phyloP scores from a whole-genome alignment of 345 rosid genomes.

The Trapa incisa region DNA sequence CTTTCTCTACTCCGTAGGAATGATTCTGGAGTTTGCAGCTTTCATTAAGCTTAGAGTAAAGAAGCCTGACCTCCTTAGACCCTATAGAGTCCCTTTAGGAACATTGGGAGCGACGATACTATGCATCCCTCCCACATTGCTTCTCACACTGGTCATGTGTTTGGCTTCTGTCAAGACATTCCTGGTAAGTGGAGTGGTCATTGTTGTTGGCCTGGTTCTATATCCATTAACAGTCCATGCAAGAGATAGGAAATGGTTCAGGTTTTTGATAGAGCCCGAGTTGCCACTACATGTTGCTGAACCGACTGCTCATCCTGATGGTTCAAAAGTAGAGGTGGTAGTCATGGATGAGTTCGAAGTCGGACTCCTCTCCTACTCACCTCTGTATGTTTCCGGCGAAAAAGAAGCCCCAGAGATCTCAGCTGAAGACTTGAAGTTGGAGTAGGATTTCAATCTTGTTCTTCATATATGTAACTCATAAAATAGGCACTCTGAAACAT shows the following conservation, averaged over 20 bases:
- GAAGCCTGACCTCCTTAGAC: constrained; percentile 66
- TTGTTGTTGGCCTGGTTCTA: constrained; percentile 42
- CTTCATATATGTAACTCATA: no score
- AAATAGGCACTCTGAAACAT: background rate
- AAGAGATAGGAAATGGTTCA: constrained; percentile 41
- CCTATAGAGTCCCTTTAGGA: constrained; percentile 56
- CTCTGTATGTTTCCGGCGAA: constrained; percentile 5
- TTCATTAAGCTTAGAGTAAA: constrained; percentile 59
- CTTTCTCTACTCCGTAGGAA: constrained; percentile 71
- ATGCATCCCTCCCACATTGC: constrained; percentile 57
- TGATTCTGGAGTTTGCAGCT: constrained; percentile 87
- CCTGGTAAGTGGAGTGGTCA: constrained; percentile 44
- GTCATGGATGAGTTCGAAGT: constrained; percentile 36
- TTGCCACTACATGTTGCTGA: background rate
- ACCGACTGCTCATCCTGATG: constrained; percentile 9
- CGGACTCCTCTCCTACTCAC: constrained; percentile 27
- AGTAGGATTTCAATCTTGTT: constrained; percentile 11
- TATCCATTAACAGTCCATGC: constrained; percentile 41
- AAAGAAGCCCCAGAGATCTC: constrained; percentile 13
- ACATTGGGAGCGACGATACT: constrained; percentile 53
- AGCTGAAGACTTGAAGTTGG: constrained; percentile 18
- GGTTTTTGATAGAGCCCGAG: constrained; percentile 22
- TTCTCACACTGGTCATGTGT: constrained; percentile 75
- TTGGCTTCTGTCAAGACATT: constrained; percentile 54
- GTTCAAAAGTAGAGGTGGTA: constrained; percentile 18